Percentiles rank a stretch among this genome's conserved stretches.
phyloP scores from a whole-genome alignment of 1,284 basidiomycete genomes.

The Tilletia indica region DNA sequence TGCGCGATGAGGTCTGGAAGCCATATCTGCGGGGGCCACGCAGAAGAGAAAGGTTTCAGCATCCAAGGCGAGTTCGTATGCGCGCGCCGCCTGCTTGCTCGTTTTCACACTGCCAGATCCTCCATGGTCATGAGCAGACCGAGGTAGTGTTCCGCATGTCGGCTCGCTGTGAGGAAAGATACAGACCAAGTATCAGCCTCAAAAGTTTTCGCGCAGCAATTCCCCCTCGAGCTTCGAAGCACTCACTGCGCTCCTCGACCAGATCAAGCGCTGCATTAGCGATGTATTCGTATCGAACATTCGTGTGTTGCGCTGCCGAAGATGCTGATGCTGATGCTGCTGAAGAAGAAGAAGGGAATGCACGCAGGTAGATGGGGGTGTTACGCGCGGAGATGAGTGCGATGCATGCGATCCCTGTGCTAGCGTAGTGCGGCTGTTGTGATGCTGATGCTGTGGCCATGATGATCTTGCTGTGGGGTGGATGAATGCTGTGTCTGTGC shows the following conservation, averaged over 20 bases:
- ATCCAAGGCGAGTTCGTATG: too few relatives aligned
- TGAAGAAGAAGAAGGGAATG: conserved; percentile 22
- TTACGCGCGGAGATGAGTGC: conserved; percentile 37
- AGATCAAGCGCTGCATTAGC: conserved; percentile 54
- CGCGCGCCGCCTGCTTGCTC: not conserved
- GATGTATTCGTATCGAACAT: conserved; percentile 54
- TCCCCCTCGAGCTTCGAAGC: not conserved
- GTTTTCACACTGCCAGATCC: conserved; percentile 52
- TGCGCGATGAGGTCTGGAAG: conserved; percentile 54
- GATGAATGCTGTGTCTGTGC: too few relatives aligned
- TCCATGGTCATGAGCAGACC: conserved; percentile 56
- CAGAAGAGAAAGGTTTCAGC: too few relatives aligned
- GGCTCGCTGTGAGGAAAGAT: conserved; percentile 24
- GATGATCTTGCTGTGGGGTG: not conserved
- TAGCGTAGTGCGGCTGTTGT: not conserved
- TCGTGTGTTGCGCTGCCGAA: conserved; percentile 5
- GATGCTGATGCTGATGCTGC: conserved; percentile 19
- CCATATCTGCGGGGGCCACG: conserved; percentile 43
- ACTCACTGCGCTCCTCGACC: conserved; percentile 54
- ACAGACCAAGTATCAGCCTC: conserved; percentile 12
- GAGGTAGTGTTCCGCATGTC: conserved; percentile 52
- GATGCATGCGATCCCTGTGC: conserved; percentile 19
- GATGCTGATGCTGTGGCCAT: not conserved
- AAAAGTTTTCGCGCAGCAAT: not conserved
- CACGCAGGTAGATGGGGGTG: conserved; percentile 37